These are phyloP conservation scores for Boletus edulis DNA, from an alignment of 768 basidiomycete species.

Conservation along the genomic window DNA sequence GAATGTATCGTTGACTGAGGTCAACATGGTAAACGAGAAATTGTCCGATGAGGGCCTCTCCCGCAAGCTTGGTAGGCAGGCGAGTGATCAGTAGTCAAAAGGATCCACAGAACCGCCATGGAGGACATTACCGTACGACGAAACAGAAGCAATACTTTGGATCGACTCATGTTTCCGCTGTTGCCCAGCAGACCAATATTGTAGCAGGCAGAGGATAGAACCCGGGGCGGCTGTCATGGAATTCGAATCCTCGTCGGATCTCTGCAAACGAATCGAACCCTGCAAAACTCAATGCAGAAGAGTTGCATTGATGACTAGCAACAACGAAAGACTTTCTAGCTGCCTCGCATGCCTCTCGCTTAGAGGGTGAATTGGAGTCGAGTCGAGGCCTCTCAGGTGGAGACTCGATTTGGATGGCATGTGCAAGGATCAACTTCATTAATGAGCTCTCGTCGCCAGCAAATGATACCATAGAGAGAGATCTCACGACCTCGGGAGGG, in stretches of 20 bases:
- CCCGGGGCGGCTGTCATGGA: slow-evolving; percentile 54
- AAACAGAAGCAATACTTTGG: slow-evolving; percentile 76
- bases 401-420: slow-evolving; percentile 35
- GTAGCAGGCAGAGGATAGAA: slow-evolving; percentile 60
- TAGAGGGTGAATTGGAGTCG: slow-evolving; percentile 46
- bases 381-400: slow-evolving; percentile 31
- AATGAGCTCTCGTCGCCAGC: slow-evolving; percentile 51
- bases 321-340: slow-evolving; percentile 14
- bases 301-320: slow-evolving; percentile 32
- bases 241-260: slow-evolving; percentile 78
- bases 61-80: slow-evolving; percentile 42
- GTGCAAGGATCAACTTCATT: slow-evolving; percentile 52
- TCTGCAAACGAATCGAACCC: slow-evolving; percentile 78
- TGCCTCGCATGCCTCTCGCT: slow-evolving; percentile 26
- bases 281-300: slow-evolving; percentile 61
- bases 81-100: slow-evolving; percentile 57
- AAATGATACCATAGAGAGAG: slow-evolving; percentile 45
- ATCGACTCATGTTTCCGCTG: slow-evolving; percentile 56
- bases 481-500: slow-evolving; percentile 50
- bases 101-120: slow-evolving; percentile 65
- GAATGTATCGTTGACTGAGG: slow-evolving; percentile 69
- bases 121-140: slow-evolving; percentile 71
- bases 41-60: slow-evolving; percentile 61
- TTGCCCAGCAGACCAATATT: slow-evolving; percentile 32
- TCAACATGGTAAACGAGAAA: slow-evolving; percentile 52